Conservation (phyloP, 768 basidiomycete genomes). For the Tylopilus cervinicoccineus region DNA sequence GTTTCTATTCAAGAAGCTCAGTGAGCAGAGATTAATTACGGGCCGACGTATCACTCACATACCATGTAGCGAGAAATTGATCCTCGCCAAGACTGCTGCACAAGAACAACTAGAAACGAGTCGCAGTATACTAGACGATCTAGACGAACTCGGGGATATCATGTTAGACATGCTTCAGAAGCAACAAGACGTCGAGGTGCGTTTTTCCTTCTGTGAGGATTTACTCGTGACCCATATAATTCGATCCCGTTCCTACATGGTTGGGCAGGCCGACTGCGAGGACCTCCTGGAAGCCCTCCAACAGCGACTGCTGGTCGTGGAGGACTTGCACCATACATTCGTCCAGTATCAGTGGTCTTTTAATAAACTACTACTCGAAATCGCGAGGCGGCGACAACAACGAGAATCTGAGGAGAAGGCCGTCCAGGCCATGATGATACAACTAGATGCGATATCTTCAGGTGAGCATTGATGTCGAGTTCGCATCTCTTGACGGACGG, state of each 20-base stretch:
- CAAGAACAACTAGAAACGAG: conserved; percentile 50
- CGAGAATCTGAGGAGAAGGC: conserved; percentile 62
- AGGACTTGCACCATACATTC: conserved; percentile 62
- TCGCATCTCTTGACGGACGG: neutral
- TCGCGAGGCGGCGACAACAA: conserved; percentile 64
- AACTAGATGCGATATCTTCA: conserved; percentile 61
- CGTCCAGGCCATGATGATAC: conserved; percentile 59
- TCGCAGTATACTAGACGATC: conserved; percentile 49
- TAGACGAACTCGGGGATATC: conserved; percentile 76
- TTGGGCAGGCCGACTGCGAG: conserved; percentile 44
- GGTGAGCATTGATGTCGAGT: conserved; percentile 37
- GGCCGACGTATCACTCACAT: neutral
- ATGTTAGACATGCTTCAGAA: conserved; percentile 73
- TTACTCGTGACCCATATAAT: neutral
- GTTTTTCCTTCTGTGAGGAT: conserved; percentile 3
- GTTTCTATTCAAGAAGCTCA: conserved; percentile 49
- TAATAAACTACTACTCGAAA: conserved; percentile 68
- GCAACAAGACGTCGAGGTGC: conserved; percentile 67
- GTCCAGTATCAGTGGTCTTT: conserved; percentile 71
- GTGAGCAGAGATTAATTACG: conserved; percentile 38
- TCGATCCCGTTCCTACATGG: neutral
- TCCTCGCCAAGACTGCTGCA: conserved; percentile 38
- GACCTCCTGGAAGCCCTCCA: conserved; percentile 55
- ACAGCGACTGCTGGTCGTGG: conserved; percentile 56
- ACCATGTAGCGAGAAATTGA: conserved; percentile 48